phyloP scores from a whole-genome alignment of 2,329 filamentous ascomycete species.

The Akanthomyces muscarius region DNA sequence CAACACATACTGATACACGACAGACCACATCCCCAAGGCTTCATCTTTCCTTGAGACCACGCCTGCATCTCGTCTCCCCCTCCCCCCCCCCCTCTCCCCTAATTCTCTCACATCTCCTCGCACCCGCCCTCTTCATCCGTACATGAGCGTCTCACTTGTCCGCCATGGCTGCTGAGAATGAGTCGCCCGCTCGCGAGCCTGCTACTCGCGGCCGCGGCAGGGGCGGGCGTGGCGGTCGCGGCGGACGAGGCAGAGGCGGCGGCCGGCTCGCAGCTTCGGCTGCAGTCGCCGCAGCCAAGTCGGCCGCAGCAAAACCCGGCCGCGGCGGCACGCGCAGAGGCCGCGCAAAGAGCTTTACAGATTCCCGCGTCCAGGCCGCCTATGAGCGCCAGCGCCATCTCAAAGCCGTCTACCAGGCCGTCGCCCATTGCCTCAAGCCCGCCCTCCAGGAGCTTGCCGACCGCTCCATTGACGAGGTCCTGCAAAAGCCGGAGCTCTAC shows the following conservation, averaged over 20 bases:
- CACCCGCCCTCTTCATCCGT: slow-evolving; percentile 19
- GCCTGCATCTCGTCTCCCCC: not conserved
- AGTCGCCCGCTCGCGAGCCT: slow-evolving; percentile 35
- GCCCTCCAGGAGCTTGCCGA: slow-evolving; percentile 63
- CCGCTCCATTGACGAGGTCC: slow-evolving; percentile 53
- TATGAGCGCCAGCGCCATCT: slow-evolving; percentile 63
- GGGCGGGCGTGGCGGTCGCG: slow-evolving; percentile 18
- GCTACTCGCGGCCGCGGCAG: slow-evolving; percentile 31
- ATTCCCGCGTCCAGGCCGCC: slow-evolving; percentile 51
- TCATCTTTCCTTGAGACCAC: not conserved
- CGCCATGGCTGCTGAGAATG: slow-evolving; percentile 37
- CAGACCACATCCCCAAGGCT: not conserved
- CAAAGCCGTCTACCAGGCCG: slow-evolving; percentile 60
- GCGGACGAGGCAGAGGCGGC: slow-evolving; percentile 22
- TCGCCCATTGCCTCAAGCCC: slow-evolving; percentile 60
- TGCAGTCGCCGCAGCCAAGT: slow-evolving; percentile 30
- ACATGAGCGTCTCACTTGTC: slow-evolving; percentile 29
- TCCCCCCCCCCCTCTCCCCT: not conserved
- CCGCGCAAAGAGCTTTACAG: slow-evolving; percentile 53
- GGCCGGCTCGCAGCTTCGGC: slow-evolving; percentile 26
- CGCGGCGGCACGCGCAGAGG: slow-evolving; percentile 41
- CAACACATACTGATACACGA: slow-evolving; percentile 10
- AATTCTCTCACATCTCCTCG: slow-evolving; percentile 14
- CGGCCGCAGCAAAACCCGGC: slow-evolving; percentile 34
- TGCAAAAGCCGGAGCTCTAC: slow-evolving; percentile 50